Evolutionary conservation across 495 filamentous ascomycete genomes (phyloP).

Genomic region (Cetradonia linearis): DNA sequence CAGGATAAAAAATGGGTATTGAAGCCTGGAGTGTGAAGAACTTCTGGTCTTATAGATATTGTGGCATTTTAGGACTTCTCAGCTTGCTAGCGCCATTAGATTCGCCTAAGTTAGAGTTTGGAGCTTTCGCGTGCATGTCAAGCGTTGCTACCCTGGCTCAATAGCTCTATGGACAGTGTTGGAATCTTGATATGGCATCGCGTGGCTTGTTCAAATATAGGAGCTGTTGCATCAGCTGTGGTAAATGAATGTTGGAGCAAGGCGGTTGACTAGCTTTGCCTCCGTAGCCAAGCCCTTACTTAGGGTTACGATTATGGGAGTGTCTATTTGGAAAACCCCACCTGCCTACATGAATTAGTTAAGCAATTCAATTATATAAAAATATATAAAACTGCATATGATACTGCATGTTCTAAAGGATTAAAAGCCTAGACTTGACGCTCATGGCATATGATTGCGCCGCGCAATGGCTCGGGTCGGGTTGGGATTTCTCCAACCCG

Average conservation of each 20-base stretch:
- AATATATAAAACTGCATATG: too few species aligned
- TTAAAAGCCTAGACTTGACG: too few species aligned
- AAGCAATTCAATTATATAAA: too few species aligned
- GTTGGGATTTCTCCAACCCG: too few species aligned
- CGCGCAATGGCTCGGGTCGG: too few species aligned
- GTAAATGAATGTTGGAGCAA: neutral
- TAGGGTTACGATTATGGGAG: too few species aligned
- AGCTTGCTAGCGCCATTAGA: neutral
- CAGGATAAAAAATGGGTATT: conserved; percentile 54
- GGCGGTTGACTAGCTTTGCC: too few species aligned
- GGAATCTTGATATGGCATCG: neutral
- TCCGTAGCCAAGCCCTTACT: too few species aligned
- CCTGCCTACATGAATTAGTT: too few species aligned
- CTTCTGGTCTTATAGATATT: neutral
- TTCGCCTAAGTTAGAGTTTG: neutral
- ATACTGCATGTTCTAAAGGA: too few species aligned
- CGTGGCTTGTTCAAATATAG: neutral
- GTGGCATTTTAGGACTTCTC: neutral
- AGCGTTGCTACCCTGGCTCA: neutral
- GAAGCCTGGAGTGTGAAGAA: neutral
- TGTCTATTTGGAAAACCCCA: too few species aligned
- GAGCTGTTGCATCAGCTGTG: neutral
- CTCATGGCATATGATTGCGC: too few species aligned
- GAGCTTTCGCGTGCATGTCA: neutral
- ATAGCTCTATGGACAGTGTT: neutral